A percentile compares a stretch with the other conserved stretches of the same genome.
These are phyloP conservation scores for Fusarium lateritium DNA, from an alignment of 2,329 filamentous ascomycete species.

Conservation along the genomic window DNA sequence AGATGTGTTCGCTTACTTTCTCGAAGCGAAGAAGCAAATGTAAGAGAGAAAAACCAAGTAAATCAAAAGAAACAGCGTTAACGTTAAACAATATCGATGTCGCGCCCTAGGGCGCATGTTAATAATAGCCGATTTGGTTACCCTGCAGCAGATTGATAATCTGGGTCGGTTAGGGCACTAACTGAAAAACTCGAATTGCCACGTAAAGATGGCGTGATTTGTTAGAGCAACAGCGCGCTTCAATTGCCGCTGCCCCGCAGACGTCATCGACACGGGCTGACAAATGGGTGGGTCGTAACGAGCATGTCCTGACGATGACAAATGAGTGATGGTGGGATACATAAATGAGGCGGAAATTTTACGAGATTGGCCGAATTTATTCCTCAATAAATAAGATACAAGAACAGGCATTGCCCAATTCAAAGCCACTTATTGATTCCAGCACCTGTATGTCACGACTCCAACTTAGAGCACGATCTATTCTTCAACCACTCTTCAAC, in stretches of 20 bases:
- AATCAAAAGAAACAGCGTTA: too few species aligned
- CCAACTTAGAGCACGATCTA: not conserved
- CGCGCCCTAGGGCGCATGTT: too few species aligned
- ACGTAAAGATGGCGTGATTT: not conserved
- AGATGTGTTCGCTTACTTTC: too few species aligned
- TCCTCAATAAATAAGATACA: not conserved
- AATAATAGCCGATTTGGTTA: too few species aligned
- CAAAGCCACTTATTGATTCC: too few species aligned
- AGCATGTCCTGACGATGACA: constrained; percentile 10
- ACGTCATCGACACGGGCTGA: constrained; percentile 29
- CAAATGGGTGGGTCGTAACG: constrained; percentile 16
- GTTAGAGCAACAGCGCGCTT: not conserved
- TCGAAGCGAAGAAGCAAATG: too few species aligned
- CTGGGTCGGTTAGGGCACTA: not conserved
- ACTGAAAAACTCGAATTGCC: accelerated
- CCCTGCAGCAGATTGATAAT: constrained; percentile 8
- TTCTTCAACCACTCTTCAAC: constrained; percentile 15
- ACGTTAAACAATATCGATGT: too few species aligned
- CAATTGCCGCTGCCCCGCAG: constrained; percentile 1
- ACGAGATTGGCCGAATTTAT: constrained; percentile 14
- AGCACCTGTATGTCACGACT: constrained; percentile 14
- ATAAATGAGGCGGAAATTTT: constrained; percentile 20
- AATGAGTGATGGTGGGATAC: constrained; percentile 26
- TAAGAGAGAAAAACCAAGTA: too few species aligned
- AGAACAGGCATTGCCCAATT: not conserved